Evolutionary conservation across 768 basidiomycete genomes (phyloP).

Genomic region (Termitomyces sp.): DNA sequence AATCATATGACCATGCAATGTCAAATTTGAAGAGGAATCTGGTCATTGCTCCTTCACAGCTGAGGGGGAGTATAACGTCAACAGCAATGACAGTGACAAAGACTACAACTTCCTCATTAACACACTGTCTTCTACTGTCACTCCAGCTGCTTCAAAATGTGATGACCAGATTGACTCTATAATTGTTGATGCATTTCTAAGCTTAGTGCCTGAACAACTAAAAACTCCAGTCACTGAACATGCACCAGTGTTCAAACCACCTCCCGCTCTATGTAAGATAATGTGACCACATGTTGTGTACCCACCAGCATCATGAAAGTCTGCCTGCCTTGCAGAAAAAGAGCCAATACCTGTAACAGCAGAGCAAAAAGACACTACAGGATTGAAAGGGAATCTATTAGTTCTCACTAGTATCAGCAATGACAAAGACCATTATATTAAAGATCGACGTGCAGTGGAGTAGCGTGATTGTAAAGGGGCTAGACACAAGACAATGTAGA

Average conservation of each 20-base stretch:
- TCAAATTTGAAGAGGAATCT: conserved; percentile 14
- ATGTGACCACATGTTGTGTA: background rate
- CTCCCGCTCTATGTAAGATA: background rate
- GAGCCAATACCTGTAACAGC: background rate
- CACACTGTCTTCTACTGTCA: background rate
- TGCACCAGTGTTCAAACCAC: background rate
- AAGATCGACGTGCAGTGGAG: too few species aligned
- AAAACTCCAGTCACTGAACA: background rate
- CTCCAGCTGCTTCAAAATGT: too few species aligned
- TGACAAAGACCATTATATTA: background rate
- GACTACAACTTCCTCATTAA: background rate
- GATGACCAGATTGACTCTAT: too few species aligned
- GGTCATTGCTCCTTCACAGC: conserved; percentile 11
- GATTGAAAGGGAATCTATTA: background rate
- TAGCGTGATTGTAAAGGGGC: too few species aligned
- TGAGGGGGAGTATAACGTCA: background rate
- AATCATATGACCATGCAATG: background rate
- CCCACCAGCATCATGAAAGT: background rate
- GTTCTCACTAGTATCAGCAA: background rate
- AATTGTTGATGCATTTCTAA: too few species aligned
- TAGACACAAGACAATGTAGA: too few species aligned
- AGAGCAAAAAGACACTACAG: background rate
- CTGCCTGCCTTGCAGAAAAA: background rate
- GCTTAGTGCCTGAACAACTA: background rate
- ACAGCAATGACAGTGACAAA: background rate